Evolutionary conservation across 331 rosid genomes (phyloP), one percentile per base, ranked within the genome.

Genomic region (Spiraea crenata): DNA sequence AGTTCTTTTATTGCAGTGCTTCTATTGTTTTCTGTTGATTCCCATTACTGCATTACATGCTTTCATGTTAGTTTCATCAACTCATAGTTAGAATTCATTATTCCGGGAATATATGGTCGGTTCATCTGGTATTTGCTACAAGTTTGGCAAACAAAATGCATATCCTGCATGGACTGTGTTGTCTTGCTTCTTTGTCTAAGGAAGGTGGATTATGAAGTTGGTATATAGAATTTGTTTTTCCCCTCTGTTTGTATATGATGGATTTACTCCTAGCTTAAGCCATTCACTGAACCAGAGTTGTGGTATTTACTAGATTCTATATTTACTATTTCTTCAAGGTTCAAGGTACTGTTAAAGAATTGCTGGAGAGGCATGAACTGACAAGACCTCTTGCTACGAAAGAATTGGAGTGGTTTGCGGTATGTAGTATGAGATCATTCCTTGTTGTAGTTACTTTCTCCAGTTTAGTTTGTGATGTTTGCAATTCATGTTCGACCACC

Each of bases 331-430:
- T 71, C 66, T 69, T 71, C 80, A 88, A 79, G 99, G 92, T 95
- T 72, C 96, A 89, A 88, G 85, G 78, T 45, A 51, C 80, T 9
- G 96, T 95, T 57, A 85, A 55, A 70, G 95, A 91, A 80, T 82
- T 74, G 7, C 88, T 93, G 72, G 72, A 86, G 72, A 85, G 76
- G 74, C 91, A 93, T 37, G 99, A 93, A 65, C 81, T 93, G 62
- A 89, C 92, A 11, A 84, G 85, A 64, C 77, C 91, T 58, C 90
- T 91, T 69, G 93, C 97, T 52, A 86, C 93, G 10, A 89, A 82
- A 74, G 97, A 95, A 82, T 82, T 89, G 75, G 97, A 80, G 77
- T 91, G 97, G 99, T 89, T 95, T 88, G 92, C 77, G 87, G 99
- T 95, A 80, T 59, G 95, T 67, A 49, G 75, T 17, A 45, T 70